Evolutionary conservation across 2,329 filamentous ascomycete species (phyloP).

Genomic region (Myotisia sp.): DNA sequence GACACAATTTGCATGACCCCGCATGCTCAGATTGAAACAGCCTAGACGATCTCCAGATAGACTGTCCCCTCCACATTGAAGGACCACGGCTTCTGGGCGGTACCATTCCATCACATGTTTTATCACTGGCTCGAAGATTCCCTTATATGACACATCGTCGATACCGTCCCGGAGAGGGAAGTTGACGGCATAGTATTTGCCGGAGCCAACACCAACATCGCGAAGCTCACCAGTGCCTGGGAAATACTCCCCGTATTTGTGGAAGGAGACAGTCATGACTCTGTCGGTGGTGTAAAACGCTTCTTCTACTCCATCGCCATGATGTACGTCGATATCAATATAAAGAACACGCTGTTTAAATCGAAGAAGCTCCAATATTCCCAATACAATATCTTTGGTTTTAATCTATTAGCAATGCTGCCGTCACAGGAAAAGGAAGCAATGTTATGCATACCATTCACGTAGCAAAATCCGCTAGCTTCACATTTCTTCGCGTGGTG

Average conservation of each 20-base stretch:
- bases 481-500: slow-evolving; percentile 94
- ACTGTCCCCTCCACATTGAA: slow-evolving; percentile 56
- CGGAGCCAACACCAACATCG: slow-evolving; percentile 52
- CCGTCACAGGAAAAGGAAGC: background rate
- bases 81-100: slow-evolving; percentile 50
- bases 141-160: slow-evolving; percentile 52
- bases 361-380: slow-evolving; percentile 49
- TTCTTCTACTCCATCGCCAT: slow-evolving; percentile 56
- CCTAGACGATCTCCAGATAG: slow-evolving; percentile 53
- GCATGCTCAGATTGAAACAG: slow-evolving; percentile 58
- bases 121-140: slow-evolving; percentile 54
- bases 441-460: slow-evolving; percentile 48
- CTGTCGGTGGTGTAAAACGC: slow-evolving; percentile 58
- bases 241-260: slow-evolving; percentile 61
- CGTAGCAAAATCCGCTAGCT: slow-evolving; percentile 94
- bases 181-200: slow-evolving; percentile 56
- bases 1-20: slow-evolving; percentile 55
- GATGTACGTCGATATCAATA: slow-evolving; percentile 54
- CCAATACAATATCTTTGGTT: slow-evolving; percentile 47
- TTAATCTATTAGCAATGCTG: slow-evolving; percentile 12
- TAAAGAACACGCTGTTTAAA: slow-evolving; percentile 52
- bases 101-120: slow-evolving; percentile 56
- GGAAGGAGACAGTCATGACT: slow-evolving; percentile 58
- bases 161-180: slow-evolving; percentile 57
- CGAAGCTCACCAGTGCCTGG: slow-evolving; percentile 55